phyloP scores from a whole-genome alignment of 768 basidiomycete species.

The Phlebiopsis gigantea region DNA sequence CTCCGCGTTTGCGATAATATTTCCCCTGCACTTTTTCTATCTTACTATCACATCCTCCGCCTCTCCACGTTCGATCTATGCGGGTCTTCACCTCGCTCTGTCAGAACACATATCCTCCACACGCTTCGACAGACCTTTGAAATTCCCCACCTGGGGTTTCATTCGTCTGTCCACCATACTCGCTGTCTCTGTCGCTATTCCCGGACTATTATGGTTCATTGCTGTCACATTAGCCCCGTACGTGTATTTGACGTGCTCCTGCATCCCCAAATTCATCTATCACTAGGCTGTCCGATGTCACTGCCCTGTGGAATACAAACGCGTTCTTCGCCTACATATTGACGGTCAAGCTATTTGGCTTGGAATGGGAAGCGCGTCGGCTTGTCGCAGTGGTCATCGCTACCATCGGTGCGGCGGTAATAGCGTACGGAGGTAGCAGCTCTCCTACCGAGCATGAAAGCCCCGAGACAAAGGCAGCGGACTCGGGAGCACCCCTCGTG shows the following conservation, averaged over 20 bases:
- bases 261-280: background rate
- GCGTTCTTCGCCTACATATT: constrained; percentile 91
- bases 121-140: constrained; percentile 8
- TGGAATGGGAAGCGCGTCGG: constrained; percentile 58
- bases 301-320: constrained; percentile 78
- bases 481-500: constrained; percentile 31
- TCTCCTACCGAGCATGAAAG: background rate
- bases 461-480: constrained; percentile 7
- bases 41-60: constrained; percentile 47
- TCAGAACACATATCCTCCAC: constrained; percentile 24
- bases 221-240: constrained; percentile 69
- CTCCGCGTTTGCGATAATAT: constrained; percentile 69
- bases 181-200: constrained; percentile 56
- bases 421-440: constrained; percentile 72
- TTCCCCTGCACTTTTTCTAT: constrained; percentile 76
- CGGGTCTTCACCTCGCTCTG: constrained; percentile 47
- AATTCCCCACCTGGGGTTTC: constrained; percentile 31
- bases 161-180: constrained; percentile 27
- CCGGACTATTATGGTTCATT: constrained; percentile 71
- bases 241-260: constrained; percentile 24
- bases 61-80: constrained; percentile 43
- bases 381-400: constrained; percentile 75
- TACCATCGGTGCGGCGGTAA: constrained; percentile 70
- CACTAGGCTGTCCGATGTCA: constrained; percentile 74
- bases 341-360: constrained; percentile 62